Percentiles rank a stretch among this genome's conserved stretches.
phyloP scores from a whole-genome alignment of 495 filamentous ascomycete species.

The Aspergillus homomorphus region DNA sequence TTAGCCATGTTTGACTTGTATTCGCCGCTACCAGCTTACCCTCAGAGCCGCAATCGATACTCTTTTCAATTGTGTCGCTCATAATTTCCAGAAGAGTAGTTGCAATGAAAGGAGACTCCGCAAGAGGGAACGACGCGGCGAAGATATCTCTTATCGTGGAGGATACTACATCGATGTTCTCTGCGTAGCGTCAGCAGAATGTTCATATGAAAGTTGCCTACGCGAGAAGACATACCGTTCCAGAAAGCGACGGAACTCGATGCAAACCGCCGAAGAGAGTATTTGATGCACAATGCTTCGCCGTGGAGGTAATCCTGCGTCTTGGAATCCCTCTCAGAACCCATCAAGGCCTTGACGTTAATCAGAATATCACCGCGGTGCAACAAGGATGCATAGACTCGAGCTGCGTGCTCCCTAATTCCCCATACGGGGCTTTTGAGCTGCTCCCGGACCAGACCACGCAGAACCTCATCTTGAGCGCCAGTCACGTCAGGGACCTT shows the following conservation, averaged over 20 bases:
- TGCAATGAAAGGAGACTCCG: conserved; percentile 40
- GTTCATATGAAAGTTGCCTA: conserved; percentile 1
- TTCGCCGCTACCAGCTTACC: conserved; percentile 17
- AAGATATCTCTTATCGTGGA: conserved; percentile 28
- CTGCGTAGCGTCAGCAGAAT: conserved; percentile 17
- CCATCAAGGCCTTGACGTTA: conserved; percentile 49
- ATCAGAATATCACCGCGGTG: conserved; percentile 48
- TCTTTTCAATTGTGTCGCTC: conserved; percentile 37
- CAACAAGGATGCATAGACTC: conserved; percentile 68
- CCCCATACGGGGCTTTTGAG: conserved; percentile 79
- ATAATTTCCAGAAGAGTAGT: conserved; percentile 41
- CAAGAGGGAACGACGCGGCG: conserved; percentile 24
- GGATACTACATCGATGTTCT: conserved; percentile 27
- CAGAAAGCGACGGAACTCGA: conserved; percentile 32
- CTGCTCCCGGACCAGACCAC: conserved; percentile 35
- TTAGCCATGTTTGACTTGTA: neutral
- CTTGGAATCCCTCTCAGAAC: conserved; percentile 23
- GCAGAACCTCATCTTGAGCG: conserved; percentile 32
- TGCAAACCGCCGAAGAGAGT: conserved; percentile 43
- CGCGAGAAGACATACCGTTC: conserved; percentile 28
- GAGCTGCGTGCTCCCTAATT: conserved; percentile 84
- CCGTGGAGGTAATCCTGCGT: conserved; percentile 67
- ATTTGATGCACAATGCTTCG: conserved; percentile 49
- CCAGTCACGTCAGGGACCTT: conserved; percentile 38
- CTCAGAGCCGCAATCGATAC: conserved; percentile 29